These are phyloP conservation scores for Kurtzmaniella cleridarum DNA, from an alignment of 805 yeast species.

Conservation along the genomic window DNA sequence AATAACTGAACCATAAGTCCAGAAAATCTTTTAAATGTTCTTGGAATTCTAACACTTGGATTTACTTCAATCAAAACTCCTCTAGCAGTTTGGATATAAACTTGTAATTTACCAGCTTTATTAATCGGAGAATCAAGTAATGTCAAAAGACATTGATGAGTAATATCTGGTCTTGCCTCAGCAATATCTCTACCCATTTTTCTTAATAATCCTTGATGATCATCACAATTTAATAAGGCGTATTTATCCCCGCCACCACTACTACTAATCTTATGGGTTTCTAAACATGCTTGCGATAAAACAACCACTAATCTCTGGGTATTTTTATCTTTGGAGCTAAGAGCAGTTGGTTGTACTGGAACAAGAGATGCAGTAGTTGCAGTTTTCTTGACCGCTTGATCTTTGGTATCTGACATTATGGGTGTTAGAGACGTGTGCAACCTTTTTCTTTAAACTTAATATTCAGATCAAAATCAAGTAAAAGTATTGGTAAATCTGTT, in stretches of 20 bases:
- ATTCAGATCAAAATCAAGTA: too few species aligned
- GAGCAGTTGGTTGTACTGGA: conserved; percentile 79
- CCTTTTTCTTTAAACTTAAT: too few species aligned
- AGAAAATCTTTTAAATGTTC: conserved; percentile 95
- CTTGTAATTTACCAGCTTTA: conserved; percentile 95
- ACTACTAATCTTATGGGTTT: conserved; percentile 84
- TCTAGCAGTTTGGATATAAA: conserved; percentile 90
- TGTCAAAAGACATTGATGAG: conserved; percentile 94
- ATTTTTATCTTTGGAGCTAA: conserved; percentile 78
- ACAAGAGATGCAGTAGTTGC: conserved; percentile 58
- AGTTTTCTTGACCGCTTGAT: not conserved
- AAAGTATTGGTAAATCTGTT: too few species aligned
- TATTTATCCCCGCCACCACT: conserved; percentile 79
- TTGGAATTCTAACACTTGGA: conserved; percentile 94
- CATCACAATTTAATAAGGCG: conserved; percentile 93
- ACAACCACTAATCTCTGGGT: conserved; percentile 90
- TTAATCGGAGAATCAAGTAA: conserved; percentile 95
- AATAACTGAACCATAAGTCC: conserved; percentile 96
- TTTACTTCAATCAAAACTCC: conserved; percentile 94
- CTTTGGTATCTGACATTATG: too few species aligned
- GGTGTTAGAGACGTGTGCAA: too few species aligned
- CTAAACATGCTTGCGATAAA: conserved; percentile 92
- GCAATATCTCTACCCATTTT: conserved; percentile 97
- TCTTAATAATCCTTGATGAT: conserved; percentile 91
- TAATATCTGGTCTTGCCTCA: conserved; percentile 98